Conservation (phyloP, 2,329 filamentous ascomycete species). For the Blastomyces emzantsi region DNA sequence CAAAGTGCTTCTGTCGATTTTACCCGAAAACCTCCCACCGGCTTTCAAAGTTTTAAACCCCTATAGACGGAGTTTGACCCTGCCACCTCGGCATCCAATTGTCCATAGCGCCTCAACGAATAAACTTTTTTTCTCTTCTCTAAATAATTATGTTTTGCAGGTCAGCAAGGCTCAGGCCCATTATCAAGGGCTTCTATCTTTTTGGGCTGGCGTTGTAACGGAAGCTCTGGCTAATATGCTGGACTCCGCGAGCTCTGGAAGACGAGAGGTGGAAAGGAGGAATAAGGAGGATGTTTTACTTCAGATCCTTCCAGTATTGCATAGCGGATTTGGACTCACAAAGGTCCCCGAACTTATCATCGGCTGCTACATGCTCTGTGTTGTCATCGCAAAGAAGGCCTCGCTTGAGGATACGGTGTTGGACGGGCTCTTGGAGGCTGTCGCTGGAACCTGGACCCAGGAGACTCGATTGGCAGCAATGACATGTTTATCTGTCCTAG, state of each 20-base stretch:
- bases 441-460: constrained; percentile 64
- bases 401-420: constrained; percentile 68
- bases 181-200: constrained; percentile 68
- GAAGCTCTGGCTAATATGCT: constrained; percentile 79
- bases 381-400: constrained; percentile 76
- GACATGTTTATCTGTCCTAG: constrained; percentile 70
- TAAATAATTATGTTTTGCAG: constrained; percentile 71
- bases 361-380: constrained; percentile 83
- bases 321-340: constrained; percentile 66
- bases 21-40: constrained; percentile 62
- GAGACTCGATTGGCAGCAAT: constrained; percentile 66
- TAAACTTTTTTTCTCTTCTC: constrained; percentile 60
- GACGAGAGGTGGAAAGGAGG: constrained; percentile 64
- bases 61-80: constrained; percentile 68
- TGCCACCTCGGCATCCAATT: constrained; percentile 69
- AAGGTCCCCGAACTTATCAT: constrained; percentile 70
- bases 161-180: constrained; percentile 63
- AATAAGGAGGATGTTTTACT: constrained; percentile 71
- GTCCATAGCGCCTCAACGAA: constrained; percentile 78
- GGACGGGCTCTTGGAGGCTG: constrained; percentile 82
- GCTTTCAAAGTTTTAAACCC: constrained; percentile 78
- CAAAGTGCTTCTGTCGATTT: constrained; percentile 73
- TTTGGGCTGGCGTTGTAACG: constrained; percentile 83
- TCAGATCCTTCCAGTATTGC: constrained; percentile 59
- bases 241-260: constrained; percentile 65